Evolutionary conservation across 495 filamentous ascomycete species (phyloP), one percentile per base, ranked within the genome.

Genomic region (Mycothermus thermophilus): DNA sequence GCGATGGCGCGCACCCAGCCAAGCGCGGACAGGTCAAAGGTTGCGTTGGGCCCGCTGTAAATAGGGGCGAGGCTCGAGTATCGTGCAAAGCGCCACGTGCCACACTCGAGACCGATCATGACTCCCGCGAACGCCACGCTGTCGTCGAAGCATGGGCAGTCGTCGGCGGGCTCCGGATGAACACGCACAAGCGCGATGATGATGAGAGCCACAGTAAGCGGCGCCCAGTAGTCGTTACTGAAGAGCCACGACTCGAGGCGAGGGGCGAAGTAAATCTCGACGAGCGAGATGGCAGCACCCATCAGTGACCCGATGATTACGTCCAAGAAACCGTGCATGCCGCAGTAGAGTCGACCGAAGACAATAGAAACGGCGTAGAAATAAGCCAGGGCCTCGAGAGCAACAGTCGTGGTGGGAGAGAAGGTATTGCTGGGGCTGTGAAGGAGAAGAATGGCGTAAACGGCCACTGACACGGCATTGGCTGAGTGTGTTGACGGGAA

Each of bases 81-180:
- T 5, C 59, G 60, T 3, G 71, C 71, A 45, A 79, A 80, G 53
- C 82, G 83, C 86, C 85, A 96, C 11, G 70, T 77, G 3, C 80
- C 85, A 27, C 77, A 50, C 44, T 88, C 75, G 30, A 80, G 61
- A 0, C 90, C 90, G 32, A 93, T 77, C 37, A 83, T 68, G 19
- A 94, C 87, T 5, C 81, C 90, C 14, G 84, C 77, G 51, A 96
- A 97, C 6, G 87, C 75, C 23, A 97, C 83, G 44, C 81, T 87
- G 60, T 97, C 90, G 54, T 97, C 90, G 52, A 93, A 97, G 51
- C 90, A 97, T 11, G 90, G 90, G 47, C 90, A 97, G 52, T 93
- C 80, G 54, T 97, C 90, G 0, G 85, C 90, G 2, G 90, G 90
- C 44, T 97, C 90, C 2, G 90, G 90, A 55, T 97, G 88, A 13